A percentile compares a stretch with the other conserved stretches of the same genome.
These are phyloP conservation scores for Calocybe gambosa DNA, from an alignment of 1,284 basidiomycete genomes.

Conservation along the genomic window DNA sequence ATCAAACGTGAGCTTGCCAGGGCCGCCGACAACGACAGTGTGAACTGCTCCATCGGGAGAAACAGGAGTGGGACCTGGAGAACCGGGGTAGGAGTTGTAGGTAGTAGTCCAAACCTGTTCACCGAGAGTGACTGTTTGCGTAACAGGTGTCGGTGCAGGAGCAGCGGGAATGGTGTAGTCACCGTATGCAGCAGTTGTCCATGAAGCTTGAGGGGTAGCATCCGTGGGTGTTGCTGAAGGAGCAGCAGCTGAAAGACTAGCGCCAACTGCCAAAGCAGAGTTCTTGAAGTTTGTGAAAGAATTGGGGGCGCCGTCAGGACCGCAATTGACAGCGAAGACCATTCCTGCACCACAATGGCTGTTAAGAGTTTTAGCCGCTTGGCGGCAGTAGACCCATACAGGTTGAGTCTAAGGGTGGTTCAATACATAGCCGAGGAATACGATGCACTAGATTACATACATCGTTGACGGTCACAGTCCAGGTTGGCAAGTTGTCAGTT, in stretches of 20 bases:
- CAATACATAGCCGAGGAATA: neutral
- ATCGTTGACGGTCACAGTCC: constrained; percentile 49
- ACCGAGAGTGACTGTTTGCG: constrained; percentile 33
- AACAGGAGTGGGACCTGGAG: constrained; percentile 43
- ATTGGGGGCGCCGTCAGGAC: constrained; percentile 42
- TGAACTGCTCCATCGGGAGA: constrained; percentile 36
- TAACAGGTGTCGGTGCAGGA: constrained; percentile 29
- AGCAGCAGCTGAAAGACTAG: constrained; percentile 33
- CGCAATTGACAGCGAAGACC: constrained; percentile 63
- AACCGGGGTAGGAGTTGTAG: constrained; percentile 48
- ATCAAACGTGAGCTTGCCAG: constrained; percentile 41
- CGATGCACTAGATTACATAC: constrained; percentile 23
- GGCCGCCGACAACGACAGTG: constrained; percentile 48
- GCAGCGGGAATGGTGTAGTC: constrained; percentile 43
- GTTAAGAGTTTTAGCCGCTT: constrained; percentile 31
- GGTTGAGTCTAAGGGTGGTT: constrained; percentile 33
- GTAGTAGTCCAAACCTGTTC: constrained; percentile 44
- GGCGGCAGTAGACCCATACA: constrained; percentile 48
- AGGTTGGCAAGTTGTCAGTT: constrained; percentile 45
- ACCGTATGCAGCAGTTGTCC: constrained; percentile 37
- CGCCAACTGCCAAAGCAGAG: constrained; percentile 44
- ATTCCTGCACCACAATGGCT: constrained; percentile 59
- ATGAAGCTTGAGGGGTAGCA: neutral
- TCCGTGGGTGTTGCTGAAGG: constrained; percentile 21
- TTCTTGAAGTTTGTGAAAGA: constrained; percentile 54